Conservation (phyloP, 345 rosid species). For the Streptanthus diversifolius region DNA sequence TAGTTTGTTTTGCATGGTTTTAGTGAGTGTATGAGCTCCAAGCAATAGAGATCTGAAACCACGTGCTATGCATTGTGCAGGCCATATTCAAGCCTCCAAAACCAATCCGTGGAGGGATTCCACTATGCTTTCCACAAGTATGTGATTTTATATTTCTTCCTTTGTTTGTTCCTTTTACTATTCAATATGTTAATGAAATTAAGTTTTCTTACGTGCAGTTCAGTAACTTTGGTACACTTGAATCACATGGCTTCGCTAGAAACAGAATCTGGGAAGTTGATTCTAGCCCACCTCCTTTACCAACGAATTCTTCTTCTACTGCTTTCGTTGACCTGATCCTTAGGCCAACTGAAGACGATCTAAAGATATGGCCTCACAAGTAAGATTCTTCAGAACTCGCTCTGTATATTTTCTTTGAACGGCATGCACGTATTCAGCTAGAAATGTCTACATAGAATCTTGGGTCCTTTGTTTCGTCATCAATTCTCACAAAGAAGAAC, state of each 20-base stretch:
- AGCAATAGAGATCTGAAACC: slow-evolving; percentile 1
- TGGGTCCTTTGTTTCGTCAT: neutral
- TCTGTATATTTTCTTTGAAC: neutral
- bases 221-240: slow-evolving; percentile 61
- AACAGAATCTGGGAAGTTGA: slow-evolving; percentile 85
- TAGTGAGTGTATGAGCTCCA: neutral
- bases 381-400: slow-evolving; percentile 29
- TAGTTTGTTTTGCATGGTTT: neutral
- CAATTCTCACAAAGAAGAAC: neutral
- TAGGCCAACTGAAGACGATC: slow-evolving; percentile 75
- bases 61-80: slow-evolving; percentile 39
- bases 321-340: slow-evolving; percentile 73
- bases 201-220: slow-evolving; percentile 49
- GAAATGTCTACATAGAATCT: neutral
- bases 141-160: slow-evolving; percentile 24
- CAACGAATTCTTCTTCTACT: slow-evolving; percentile 43
- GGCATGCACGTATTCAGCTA: neutral
- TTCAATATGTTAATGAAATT: slow-evolving; percentile 12
- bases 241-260: slow-evolving; percentile 90
- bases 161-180: neutral
- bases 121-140: slow-evolving; percentile 94
- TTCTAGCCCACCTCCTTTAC: slow-evolving; percentile 65
- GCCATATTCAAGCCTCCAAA: slow-evolving; percentile 76
- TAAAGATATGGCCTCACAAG: slow-evolving; percentile 87
- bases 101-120: slow-evolving; percentile 95